Conservation (phyloP, 352 stramenopile species). For the Phytophthora capsici region DNA sequence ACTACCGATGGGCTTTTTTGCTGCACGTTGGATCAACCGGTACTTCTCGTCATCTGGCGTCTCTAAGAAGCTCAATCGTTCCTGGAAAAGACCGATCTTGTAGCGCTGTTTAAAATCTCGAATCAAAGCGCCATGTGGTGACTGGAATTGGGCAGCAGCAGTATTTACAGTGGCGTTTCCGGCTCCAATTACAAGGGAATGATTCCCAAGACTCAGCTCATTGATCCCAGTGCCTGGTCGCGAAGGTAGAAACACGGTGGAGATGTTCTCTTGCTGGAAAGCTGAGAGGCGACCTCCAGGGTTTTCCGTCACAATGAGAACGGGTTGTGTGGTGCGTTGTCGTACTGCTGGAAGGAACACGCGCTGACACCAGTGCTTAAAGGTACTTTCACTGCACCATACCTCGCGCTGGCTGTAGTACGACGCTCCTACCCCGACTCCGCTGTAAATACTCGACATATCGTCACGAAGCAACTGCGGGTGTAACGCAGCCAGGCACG, state of each 20-base stretch:
- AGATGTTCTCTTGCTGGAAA: constrained; percentile 50
- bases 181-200: background rate
- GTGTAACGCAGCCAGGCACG: constrained; percentile 23
- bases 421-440: constrained; percentile 18
- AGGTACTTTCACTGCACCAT: constrained; percentile 61
- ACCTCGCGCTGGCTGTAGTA: constrained; percentile 58
- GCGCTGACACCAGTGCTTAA: constrained; percentile 56
- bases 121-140: constrained; percentile 44
- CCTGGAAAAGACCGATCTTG: constrained; percentile 57
- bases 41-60: constrained; percentile 49
- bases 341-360: constrained; percentile 58
- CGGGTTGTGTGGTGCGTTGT: constrained; percentile 45
- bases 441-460: constrained; percentile 4
- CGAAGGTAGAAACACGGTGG: constrained; percentile 48
- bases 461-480: constrained; percentile 15
- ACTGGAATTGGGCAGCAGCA: constrained; percentile 32
- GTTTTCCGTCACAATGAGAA: constrained; percentile 58
- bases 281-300: constrained; percentile 41
- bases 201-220: constrained; percentile 4
- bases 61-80: constrained; percentile 50
- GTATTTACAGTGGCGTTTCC: background rate
- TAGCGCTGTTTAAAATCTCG: constrained; percentile 61
- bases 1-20: constrained; percentile 41
- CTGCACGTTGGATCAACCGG: constrained; percentile 45
- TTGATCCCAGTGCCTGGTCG: constrained; percentile 5